Percentiles rank a stretch among this genome's conserved stretches.
Conservation (phyloP, 805 yeast genomes). For the Metschnikowia chrysomelidarum region DNA sequence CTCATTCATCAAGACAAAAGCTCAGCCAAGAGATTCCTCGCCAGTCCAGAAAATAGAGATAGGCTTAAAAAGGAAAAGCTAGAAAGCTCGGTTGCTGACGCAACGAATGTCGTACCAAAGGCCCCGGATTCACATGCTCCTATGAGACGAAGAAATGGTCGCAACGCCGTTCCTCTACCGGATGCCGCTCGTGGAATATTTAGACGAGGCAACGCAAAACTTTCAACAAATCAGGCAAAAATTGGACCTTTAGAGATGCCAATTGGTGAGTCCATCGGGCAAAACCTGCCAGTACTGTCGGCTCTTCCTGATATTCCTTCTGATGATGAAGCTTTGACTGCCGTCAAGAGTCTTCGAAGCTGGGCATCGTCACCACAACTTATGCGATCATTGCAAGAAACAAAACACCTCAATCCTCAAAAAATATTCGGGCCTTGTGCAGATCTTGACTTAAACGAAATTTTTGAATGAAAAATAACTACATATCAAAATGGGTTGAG, state of each 20-base stretch:
- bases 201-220: conserved; percentile 7
- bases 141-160: conserved; percentile 15
- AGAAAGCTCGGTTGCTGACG: neutral
- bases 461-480: conserved; percentile 45
- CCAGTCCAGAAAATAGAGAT: conserved; percentile 5
- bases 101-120: neutral
- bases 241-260: too few species aligned
- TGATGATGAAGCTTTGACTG: conserved; percentile 32
- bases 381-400: conserved; percentile 25
- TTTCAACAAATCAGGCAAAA: too few species aligned
- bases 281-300: too few species aligned
- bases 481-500: neutral
- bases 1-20: neutral
- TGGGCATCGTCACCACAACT: conserved; percentile 44
- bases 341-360: conserved; percentile 16
- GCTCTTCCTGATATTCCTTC: conserved; percentile 41
- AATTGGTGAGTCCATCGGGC: too few species aligned
- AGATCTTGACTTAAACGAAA: conserved; percentile 64
- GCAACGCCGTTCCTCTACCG: conserved; percentile 37
- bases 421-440: conserved; percentile 74
- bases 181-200: conserved; percentile 37
- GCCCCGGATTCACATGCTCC: neutral
- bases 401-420: conserved; percentile 54
- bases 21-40: neutral
- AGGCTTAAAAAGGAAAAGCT: neutral